Base-by-base conservation (phyloP, 805 yeast species). In the Candida pseudoglaebosa region DNA sequence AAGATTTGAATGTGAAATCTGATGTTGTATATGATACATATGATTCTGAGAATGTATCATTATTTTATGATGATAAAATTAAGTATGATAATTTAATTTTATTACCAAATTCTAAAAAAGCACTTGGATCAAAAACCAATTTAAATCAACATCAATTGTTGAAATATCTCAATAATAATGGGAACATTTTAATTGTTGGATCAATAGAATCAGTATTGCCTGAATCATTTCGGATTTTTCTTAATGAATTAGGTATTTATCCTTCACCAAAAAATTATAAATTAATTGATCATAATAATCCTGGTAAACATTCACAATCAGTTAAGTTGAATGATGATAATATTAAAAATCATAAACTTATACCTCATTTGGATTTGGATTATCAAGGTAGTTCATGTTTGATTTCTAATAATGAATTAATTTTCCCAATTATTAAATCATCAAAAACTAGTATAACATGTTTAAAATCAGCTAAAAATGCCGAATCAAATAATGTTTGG, bases 221-320 rank as follows among this genome's bases (percentile, higher is more conserved):
- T 4, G 72, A 67, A 13, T 61, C 56, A 16, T 62, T 84, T 24
- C 77, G 87, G 43, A 65, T 74, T 2, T 82, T 84, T 51, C 73
- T 87, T 47, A 77, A 80, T 52, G 88, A 90, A 56, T 62, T 90
- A 47, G 99, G 96, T 22, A 80, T 93, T 37, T 77, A 70, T 52
- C 85, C 96, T 41, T 75, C 93, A 35, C 95, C 96, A 42, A 84
- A 78, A 54, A 82, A 78, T 36, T 80, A 77, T 57, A 59, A 67
- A 38, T 64, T 83, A 32, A 58, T 71, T 5, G 95, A 89, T 59
- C 82, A 84, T 58, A n/a, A n/a, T n/a, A n/a, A n/a, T n/a, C n/a
- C n/a, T n/a, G n/a, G n/a, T n/a, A n/a, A n/a, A n/a, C n/a, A n/a
- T n/a, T n/a, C n/a, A n/a, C n/a, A n/a, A n/a, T n/a, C n/a, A n/a